Conservation (phyloP, 148 eudicot species). For the Vaccinium macrocarpon region DNA sequence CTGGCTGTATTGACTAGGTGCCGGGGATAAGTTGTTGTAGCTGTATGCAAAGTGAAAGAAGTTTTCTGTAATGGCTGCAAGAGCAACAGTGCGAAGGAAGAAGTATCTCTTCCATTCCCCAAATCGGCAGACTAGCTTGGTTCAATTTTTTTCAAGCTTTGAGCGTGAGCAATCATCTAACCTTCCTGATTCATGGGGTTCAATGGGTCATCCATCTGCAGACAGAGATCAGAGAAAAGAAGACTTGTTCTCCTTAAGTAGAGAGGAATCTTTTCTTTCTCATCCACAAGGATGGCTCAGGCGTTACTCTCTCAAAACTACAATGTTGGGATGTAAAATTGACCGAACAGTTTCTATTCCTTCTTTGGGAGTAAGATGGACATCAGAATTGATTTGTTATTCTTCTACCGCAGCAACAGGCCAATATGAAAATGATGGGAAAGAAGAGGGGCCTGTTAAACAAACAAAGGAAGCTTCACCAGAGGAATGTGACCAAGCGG, state of each 20-base stretch:
- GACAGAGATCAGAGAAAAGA: constrained; percentile 18
- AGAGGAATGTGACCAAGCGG: constrained; percentile 93
- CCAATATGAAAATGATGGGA: constrained; percentile 57
- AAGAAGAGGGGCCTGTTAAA: constrained; percentile 44
- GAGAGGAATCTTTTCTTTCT: constrained; percentile 44
- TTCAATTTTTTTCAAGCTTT: constrained; percentile 25
- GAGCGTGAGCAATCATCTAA: constrained; percentile 25
- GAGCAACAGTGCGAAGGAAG: constrained; percentile 40
- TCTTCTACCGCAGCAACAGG: constrained; percentile 53
- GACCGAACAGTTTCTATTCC: constrained; percentile 30
- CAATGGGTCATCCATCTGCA: constrained; percentile 20
- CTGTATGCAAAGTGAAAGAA: constrained; percentile 20
- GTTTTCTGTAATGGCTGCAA: constrained; percentile 38
- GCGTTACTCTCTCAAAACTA: constrained; percentile 25
- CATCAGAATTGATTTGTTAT: constrained; percentile 26
- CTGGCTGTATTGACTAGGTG: background rate
- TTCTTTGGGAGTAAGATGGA: constrained; percentile 32
- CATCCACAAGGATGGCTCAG: constrained; percentile 31
- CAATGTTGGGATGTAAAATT: constrained; percentile 25
- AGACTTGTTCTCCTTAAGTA: constrained; percentile 26
- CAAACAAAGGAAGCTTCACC: constrained; percentile 85
- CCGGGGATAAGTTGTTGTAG: background rate
- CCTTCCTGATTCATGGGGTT: constrained; percentile 20
- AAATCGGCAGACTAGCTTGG: constrained; percentile 27
- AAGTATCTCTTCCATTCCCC: constrained; percentile 31